Conservation (phyloP, 805 yeast species). For the Ogataea sp. region DNA sequence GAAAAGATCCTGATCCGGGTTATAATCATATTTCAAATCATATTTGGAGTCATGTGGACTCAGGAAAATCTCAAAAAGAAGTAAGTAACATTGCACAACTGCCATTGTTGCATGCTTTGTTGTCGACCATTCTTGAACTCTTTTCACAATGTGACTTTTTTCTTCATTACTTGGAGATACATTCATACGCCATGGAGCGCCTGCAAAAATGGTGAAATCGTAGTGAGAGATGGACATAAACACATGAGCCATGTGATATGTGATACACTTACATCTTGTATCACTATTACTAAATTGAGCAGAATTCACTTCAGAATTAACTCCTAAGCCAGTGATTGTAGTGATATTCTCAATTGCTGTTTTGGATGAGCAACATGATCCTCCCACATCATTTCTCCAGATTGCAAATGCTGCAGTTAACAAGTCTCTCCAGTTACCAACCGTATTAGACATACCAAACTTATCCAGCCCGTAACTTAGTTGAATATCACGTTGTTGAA, state of each 20-base stretch:
- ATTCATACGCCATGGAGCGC: constrained; percentile 76
- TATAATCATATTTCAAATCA: constrained; percentile 36
- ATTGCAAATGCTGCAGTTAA: constrained; percentile 63
- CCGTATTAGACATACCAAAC: constrained; percentile 18
- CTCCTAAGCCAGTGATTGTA: background rate
- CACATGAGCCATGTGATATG: constrained; percentile 68
- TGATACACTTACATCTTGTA: constrained; percentile 53
- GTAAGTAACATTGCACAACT: constrained; percentile 52
- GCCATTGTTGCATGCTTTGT: constrained; percentile 41
- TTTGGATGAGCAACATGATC: constrained; percentile 25
- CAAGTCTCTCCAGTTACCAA: constrained; percentile 60
- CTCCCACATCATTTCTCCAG: constrained; percentile 47
- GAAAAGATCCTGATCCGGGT: constrained; percentile 44
- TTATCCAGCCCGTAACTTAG: constrained; percentile 38
- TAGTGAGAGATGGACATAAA: constrained; percentile 66
- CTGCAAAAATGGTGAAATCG: constrained; percentile 72
- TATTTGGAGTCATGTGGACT: constrained; percentile 38
- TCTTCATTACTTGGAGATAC: constrained; percentile 48
- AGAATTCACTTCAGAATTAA: constrained; percentile 16
- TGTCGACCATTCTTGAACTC: constrained; percentile 46
- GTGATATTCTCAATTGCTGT: constrained; percentile 23
- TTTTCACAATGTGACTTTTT: constrained; percentile 36
- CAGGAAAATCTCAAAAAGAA: constrained; percentile 54
- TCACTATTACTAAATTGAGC: constrained; percentile 27
- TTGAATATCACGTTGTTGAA: constrained; percentile 66